Evolutionary conservation across 225 moss, liverwort and hornwort genomes (phyloP), one percentile per base, ranked within the genome.

Genomic region (Sphagnum contortum): DNA sequence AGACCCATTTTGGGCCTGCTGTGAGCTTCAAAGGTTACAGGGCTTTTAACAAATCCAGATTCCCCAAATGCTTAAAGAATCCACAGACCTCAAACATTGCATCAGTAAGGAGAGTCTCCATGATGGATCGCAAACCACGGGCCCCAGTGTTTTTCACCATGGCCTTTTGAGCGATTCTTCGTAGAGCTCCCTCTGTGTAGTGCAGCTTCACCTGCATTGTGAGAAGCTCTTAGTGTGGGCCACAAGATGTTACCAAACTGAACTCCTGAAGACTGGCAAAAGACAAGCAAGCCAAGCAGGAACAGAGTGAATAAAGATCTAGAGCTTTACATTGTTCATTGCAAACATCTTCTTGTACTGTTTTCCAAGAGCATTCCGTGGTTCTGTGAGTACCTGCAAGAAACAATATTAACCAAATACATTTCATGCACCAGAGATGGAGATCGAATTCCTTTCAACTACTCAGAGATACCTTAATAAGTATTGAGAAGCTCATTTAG

Each of bases 341-440:
- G 96, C 84, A 61, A 96, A 89, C 96, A 96, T 90, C 77, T 96
- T 96, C 80, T 96, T 96, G 81, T 96, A 92, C 74, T 96, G 96
- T 78, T 96, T 96, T 60, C 92, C 90, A 74, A 96, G 90, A 71
- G 96, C 92, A 68, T 96, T 92, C 46, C 87, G 88, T 59, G 96
- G 96, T 66, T 96, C 90, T 66, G 92, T 96, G 48, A 96, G 88
- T 68, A 92, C 92, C 96, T 96, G 85, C 59, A 55, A 61, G 5
- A 50, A 62, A 50, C 55, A 45, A 13, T 6, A 66, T 3, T 65
- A 29, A 29, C 29, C 29, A 29, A 29, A 29, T 29, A 29, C 29
- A 29, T 29, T 29, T 0, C 29, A 29, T 29, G 29, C 29, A 29
- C 29, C 29, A 29, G 29, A 29, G 29, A 29, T 29, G 29, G 29